These are phyloP conservation scores for Globisporangium orthogonon DNA, from an alignment of 352 stramenopile genomes.

Conservation along the genomic window DNA sequence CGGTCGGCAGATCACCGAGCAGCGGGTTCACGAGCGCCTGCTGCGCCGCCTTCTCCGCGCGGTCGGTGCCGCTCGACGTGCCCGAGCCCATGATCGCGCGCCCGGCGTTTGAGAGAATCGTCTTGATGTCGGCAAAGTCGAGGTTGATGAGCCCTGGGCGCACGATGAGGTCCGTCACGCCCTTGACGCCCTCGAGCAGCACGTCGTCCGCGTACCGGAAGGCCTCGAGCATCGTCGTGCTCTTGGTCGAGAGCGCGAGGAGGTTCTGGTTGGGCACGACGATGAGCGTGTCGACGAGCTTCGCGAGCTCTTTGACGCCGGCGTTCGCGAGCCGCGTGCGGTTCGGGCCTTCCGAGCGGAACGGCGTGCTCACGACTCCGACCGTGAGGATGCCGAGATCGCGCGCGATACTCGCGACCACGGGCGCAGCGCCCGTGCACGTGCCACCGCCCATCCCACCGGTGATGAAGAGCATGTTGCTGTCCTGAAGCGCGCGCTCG, in stretches of 20 bases:
- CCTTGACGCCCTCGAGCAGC: conserved; percentile 92
- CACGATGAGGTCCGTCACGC: conserved; percentile 95
- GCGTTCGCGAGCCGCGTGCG: conserved; percentile 91
- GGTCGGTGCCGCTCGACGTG: conserved; percentile 50
- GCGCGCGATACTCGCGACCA: conserved; percentile 92
- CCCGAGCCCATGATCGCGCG: conserved; percentile 96
- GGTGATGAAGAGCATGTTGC: conserved; percentile 96
- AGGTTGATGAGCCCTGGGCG: conserved; percentile 96
- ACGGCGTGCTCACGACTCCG: conserved; percentile 94
- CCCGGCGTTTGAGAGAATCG: conserved; percentile 92
- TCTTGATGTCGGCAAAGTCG: conserved; percentile 96
- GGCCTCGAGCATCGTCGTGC: conserved; percentile 90
- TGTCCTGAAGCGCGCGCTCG: conserved; percentile 80
- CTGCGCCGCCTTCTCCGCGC: conserved; percentile 87
- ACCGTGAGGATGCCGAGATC: conserved; percentile 93
- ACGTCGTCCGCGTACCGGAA: conserved; percentile 95
- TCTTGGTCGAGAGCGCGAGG: conserved; percentile 88
- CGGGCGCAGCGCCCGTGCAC: conserved; percentile 88
- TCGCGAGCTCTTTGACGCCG: conserved; percentile 88
- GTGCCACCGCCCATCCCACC: conserved; percentile 93
- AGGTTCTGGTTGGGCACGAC: conserved; percentile 97
- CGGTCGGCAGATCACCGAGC: conserved; percentile 91
- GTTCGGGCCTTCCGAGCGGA: conserved; percentile 93
- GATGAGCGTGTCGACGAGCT: conserved; percentile 95
- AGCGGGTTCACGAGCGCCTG: conserved; percentile 94